Evolutionary conservation across 768 basidiomycete genomes (phyloP).

Genomic region (Collybia sp.): DNA sequence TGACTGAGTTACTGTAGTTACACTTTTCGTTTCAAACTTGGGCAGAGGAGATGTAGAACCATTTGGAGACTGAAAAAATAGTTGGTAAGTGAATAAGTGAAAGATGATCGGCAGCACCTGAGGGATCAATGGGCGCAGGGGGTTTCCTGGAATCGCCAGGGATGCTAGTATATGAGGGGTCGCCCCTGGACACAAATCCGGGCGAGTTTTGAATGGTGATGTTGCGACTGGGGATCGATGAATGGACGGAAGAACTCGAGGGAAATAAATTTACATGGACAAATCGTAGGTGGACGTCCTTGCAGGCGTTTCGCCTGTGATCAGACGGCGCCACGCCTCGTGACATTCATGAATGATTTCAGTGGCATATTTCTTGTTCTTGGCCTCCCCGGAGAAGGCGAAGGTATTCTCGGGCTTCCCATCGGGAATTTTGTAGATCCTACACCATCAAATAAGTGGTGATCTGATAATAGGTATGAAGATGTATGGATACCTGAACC

Average conservation of each 20-base stretch:
- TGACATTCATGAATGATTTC: conserved; percentile 99
- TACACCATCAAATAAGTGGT: conserved; percentile 20
- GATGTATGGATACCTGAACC: conserved; percentile 73
- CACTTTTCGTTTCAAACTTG: conserved; percentile 48
- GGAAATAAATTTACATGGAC: conserved; percentile 65
- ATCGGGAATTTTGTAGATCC: conserved; percentile 96
- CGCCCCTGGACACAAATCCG: conserved; percentile 58
- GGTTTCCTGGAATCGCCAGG: conserved; percentile 80
- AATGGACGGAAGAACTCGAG: background rate
- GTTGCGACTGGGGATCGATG: conserved; percentile 57
- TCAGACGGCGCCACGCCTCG: conserved; percentile 95
- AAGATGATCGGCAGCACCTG: conserved; percentile 43
- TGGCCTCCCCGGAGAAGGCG: conserved; percentile 99
- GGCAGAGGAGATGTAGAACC: conserved; percentile 93
- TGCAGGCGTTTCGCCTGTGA: conserved; percentile 72
- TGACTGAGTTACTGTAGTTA: background rate
- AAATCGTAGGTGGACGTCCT: conserved; percentile 72
- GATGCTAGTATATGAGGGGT: conserved; percentile 58
- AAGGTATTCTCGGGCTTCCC: conserved; percentile 97
- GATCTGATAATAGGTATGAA: background rate
- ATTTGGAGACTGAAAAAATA: conserved; percentile 66
- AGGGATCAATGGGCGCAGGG: conserved; percentile 85
- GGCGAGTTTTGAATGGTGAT: conserved; percentile 71
- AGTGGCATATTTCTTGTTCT: conserved; percentile 99
- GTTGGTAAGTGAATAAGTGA: conserved; percentile 4